phyloP scores from a whole-genome alignment of 208 protist genomes.

The Trypanosoma platydactyli region DNA sequence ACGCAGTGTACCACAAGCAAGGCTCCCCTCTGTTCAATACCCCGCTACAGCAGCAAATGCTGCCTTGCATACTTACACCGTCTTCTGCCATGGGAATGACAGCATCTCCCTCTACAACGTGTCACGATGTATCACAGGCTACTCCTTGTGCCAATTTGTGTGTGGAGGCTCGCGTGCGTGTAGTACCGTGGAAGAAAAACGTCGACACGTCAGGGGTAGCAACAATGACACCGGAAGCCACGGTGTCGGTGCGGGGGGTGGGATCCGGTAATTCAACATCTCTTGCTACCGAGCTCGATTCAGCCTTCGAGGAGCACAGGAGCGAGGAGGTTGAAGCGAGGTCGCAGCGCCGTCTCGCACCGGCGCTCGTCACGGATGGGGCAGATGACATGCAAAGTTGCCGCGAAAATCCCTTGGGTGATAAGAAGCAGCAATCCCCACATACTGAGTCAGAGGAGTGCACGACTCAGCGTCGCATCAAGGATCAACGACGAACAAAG shows the following conservation, averaged over 20 bases:
- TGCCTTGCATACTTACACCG: conserved; percentile 7
- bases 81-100: conserved; percentile 36
- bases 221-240: background rate
- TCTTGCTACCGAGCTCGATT: conserved; percentile 29
- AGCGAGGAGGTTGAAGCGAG: conserved; percentile 4
- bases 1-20: too few relatives aligned
- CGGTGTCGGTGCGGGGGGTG: background rate
- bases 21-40: background rate
- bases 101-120: conserved; percentile 13
- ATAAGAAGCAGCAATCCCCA: conserved; percentile 2
- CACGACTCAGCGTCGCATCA: conserved; percentile 9
- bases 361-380: background rate
- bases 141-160: conserved; percentile 1
- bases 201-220: background rate
- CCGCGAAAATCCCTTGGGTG: background rate
- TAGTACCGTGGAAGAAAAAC: background rate
- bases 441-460: conserved; percentile 3
- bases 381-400: background rate
- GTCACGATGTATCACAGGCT: conserved; percentile 6
- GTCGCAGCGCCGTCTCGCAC: background rate
- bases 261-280: background rate
- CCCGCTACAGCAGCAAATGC: conserved; percentile 13
- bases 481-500: conserved; percentile 5
- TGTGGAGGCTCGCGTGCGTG: background rate
- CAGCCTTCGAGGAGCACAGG: conserved; percentile 27